Conservation (phyloP, 208 protist genomes). For the Trypanosoma platydactyli region DNA sequence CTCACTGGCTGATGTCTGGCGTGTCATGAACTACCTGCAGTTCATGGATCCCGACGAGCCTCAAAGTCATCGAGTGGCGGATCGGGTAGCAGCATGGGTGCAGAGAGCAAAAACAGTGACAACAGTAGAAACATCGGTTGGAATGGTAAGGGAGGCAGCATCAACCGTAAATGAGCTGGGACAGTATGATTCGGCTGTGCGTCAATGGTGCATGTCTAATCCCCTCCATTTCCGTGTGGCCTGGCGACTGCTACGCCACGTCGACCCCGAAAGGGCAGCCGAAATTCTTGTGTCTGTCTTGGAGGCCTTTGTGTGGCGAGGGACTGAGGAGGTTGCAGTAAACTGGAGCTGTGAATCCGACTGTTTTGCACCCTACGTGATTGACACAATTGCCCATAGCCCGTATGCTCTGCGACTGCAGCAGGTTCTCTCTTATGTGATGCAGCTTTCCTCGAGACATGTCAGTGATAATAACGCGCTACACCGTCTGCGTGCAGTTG, state of each 20-base stretch:
- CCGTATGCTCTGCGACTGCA: constrained; percentile 19
- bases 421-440: constrained; percentile 23
- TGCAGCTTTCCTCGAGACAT: constrained; percentile 24
- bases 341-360: constrained; percentile 19
- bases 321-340: not conserved
- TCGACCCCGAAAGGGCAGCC: constrained; percentile 29
- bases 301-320: constrained; percentile 14
- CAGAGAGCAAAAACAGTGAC: not conserved
- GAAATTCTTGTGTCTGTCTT: constrained; percentile 17
- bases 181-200: constrained; percentile 12
- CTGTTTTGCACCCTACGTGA: constrained; percentile 19
- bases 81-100: constrained; percentile 25
- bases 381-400: constrained; percentile 26
- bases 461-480: constrained; percentile 24
- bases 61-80: constrained; percentile 20
- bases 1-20: constrained; percentile 22
- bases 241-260: constrained; percentile 21
- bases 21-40: constrained; percentile 28
- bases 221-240: constrained; percentile 29
- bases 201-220: constrained; percentile 32
- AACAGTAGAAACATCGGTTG: no score
- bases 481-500: constrained; percentile 33
- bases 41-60: constrained; percentile 17
- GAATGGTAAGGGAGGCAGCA: not conserved
- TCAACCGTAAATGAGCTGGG: constrained; percentile 1